phyloP scores from a whole-genome alignment of 2,329 filamentous ascomycete species.

The Cladosporium sp. region DNA sequence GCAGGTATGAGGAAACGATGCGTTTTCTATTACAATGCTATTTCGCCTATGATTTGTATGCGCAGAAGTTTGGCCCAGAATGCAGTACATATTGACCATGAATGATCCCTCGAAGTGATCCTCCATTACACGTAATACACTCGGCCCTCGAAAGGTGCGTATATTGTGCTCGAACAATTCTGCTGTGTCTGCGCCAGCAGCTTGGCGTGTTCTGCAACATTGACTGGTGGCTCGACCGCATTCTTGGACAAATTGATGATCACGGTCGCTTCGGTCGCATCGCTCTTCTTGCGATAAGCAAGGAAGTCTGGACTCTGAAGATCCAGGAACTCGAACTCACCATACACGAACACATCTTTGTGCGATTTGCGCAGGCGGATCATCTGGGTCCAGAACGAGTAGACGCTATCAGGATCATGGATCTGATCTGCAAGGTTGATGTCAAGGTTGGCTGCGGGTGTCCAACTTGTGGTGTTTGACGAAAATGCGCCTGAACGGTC shows the following conservation, averaged over 20 bases:
- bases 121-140: neutral
- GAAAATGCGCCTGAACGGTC: slow-evolving; percentile 66
- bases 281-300: slow-evolving; percentile 3
- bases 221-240: neutral
- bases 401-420: slow-evolving; percentile 53
- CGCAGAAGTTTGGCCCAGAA: neutral
- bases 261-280: neutral
- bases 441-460: slow-evolving; percentile 62
- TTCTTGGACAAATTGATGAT: slow-evolving; percentile 12
- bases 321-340: slow-evolving; percentile 60
- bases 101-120: neutral
- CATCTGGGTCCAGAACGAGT: slow-evolving; percentile 62
- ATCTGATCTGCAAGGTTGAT: slow-evolving; percentile 63
- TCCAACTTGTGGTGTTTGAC: slow-evolving; percentile 61
- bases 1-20: neutral
- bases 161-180: neutral
- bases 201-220: neutral
- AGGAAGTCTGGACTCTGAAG: slow-evolving; percentile 56
- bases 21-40: neutral
- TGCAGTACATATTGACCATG: neutral
- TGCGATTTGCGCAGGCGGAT: slow-evolving; percentile 57
- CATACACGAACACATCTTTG: slow-evolving; percentile 67
- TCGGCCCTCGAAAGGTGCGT: slow-evolving; percentile 6
- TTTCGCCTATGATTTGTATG: neutral
- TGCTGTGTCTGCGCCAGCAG: slow-evolving; percentile 1